phyloP scores from a whole-genome alignment of 2,329 filamentous ascomycete species.

The Arthrobotrys conoides region DNA sequence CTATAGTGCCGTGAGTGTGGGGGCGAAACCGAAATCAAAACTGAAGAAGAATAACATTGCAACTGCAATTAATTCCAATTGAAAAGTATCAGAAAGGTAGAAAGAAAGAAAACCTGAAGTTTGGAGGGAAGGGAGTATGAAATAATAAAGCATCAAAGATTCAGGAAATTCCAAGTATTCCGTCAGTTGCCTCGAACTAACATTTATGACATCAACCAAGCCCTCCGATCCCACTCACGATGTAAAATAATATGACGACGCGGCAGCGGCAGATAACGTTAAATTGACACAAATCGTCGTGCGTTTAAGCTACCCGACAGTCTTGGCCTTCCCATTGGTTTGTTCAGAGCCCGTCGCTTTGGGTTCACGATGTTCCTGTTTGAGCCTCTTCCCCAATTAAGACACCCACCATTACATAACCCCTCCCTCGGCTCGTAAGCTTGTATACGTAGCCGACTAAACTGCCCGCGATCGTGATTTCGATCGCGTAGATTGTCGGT shows the following conservation, averaged over 20 bases:
- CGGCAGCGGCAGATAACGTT: slow-evolving; percentile 44
- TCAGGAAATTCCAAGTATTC: neutral
- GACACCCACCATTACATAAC: slow-evolving; percentile 16
- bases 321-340: slow-evolving; percentile 29
- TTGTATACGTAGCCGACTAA: neutral
- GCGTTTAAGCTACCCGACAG: slow-evolving; percentile 50
- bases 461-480: neutral
- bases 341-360: neutral
- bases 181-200: slow-evolving; percentile 15
- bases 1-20: neutral
- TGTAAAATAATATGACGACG: slow-evolving; percentile 11
- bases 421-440: neutral
- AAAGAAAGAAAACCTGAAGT: neutral
- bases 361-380: slow-evolving; percentile 23
- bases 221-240: neutral
- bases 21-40: too few relatives aligned
- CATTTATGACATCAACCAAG: neutral
- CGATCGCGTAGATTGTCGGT: slow-evolving; percentile 10
- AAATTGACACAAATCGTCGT: slow-evolving; percentile 55
- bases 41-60: neutral
- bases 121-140: neutral
- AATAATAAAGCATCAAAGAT: neutral
- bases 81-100: neutral
- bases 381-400: slow-evolving; percentile 28
- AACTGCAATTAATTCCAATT: neutral